Evolutionary conservation across 768 basidiomycete genomes (phyloP).

Genomic region (Hebeloma cylindrosporum): DNA sequence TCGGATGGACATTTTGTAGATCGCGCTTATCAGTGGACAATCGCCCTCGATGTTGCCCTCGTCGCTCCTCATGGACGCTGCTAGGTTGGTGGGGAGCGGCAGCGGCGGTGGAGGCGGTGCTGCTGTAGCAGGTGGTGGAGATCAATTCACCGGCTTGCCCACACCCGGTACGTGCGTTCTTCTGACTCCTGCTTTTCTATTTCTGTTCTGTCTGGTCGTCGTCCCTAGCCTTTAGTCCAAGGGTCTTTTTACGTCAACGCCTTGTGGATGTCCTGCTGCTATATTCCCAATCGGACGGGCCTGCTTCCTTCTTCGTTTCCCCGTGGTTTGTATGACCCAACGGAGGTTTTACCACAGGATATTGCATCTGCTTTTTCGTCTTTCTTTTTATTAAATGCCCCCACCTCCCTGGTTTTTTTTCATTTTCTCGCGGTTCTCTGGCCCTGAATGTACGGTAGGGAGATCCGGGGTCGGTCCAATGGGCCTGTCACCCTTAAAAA

Average conservation of each 20-base stretch:
- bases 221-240: background rate
- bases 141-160: conserved; percentile 40
- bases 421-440: background rate
- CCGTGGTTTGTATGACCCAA: too few relatives aligned
- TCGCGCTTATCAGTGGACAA: conserved; percentile 65
- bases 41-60: conserved; percentile 36
- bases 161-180: conserved; percentile 30
- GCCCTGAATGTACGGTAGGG: background rate
- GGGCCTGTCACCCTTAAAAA: background rate
- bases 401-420: background rate
- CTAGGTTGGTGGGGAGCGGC: too few relatives aligned
- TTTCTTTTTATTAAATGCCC: background rate
- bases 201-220: conserved; percentile 1
- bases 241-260: background rate
- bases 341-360: too few relatives aligned
- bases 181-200: conserved; percentile 1
- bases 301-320: too few relatives aligned
- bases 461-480: background rate
- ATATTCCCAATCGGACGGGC: too few relatives aligned
- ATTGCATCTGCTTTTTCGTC: too few relatives aligned
- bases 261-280: too few relatives aligned
- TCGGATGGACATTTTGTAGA: conserved; percentile 44
- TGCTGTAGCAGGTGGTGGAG: conserved; percentile 35
- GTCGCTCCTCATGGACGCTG: conserved; percentile 27
- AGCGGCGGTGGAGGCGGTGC: too few relatives aligned